Base-by-base conservation (phyloP, 176 grass and related monocot species). In the Hordeum marinum region DNA sequence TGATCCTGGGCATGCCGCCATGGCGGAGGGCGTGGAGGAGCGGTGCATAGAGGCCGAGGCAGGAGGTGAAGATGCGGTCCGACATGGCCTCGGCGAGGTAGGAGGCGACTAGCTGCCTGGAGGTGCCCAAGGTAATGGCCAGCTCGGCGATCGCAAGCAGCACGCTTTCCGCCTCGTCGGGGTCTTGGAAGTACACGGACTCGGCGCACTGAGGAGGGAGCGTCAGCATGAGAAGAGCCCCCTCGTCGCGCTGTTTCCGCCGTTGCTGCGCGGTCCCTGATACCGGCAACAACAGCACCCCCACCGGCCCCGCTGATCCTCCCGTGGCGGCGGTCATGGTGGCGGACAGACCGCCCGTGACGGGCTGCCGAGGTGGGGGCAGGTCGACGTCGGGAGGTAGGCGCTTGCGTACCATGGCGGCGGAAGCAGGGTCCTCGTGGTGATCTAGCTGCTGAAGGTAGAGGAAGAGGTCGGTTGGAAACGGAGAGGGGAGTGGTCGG, bases 61-160 rank as follows among this genome's bases (percentile, higher is more conserved):
- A 93, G 4, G 89, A 93, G 83, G 83, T 93, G 4, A 98, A 91
- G 1, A 97, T 84, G 2, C 92, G 83, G 12, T 87, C 91, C 0
- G 91, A 90, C 93, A 95, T 98, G 80, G 90, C 89, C 58, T 93
- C 95, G 7, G 90, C 92, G 80, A 94, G 94, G 91, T 97, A 97
- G 23, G 95, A 92, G 4, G 92, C 89, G 0, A 97, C 85, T 68
- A 90, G 79, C 18, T 83, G 75, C 21, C 67, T 85, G 4, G 92
- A 92, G 20, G 90, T 92, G 42, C 93, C 85, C 35, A 90, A 92
- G 0, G 90, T 85, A 1, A 90, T 90, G 40, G 87, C 80, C 2
- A 92, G 88, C 82, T 94, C 85, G 0, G 93, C 72, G 71, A 94
- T 92, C 82, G 87, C 84, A 9, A 90, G 87, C 4, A 94, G 78